Percentiles rank a stretch among this genome's conserved stretches.
Evolutionary conservation across 495 filamentous ascomycete genomes (phyloP).

Genomic region (Aspergillus kassunensis): DNA sequence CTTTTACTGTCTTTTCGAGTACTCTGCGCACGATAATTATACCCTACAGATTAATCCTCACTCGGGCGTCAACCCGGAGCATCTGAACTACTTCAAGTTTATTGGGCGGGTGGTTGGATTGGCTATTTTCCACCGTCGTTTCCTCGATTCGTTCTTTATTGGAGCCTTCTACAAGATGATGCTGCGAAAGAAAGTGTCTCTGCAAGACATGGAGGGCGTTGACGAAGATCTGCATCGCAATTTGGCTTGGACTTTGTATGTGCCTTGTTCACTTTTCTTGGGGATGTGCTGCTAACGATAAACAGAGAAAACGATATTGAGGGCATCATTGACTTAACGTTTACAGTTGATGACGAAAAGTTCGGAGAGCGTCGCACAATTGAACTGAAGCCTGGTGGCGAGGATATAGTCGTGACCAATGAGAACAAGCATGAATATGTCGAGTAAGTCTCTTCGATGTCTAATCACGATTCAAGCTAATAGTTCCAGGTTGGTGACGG

Average conservation of each 20-base stretch:
- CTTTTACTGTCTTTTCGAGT: constrained; percentile 99
- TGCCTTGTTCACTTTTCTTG: constrained; percentile 8
- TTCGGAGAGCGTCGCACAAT: constrained; percentile 91
- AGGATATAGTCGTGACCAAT: constrained; percentile 92
- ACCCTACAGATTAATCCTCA: constrained; percentile 99
- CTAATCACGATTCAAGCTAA: background rate
- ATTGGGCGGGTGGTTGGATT: constrained; percentile 97
- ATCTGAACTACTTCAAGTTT: constrained; percentile 99
- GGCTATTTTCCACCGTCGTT: constrained; percentile 96
- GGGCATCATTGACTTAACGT: constrained; percentile 86
- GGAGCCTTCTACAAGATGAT: constrained; percentile 99
- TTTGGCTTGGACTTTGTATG: constrained; percentile 86
- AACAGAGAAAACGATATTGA: constrained; percentile 87
- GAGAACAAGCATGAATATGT: constrained; percentile 95
- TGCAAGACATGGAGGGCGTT: constrained; percentile 98
- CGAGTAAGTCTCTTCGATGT: constrained; percentile 55
- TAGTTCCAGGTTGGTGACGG: constrained; percentile 70
- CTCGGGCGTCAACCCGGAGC: constrained; percentile 98
- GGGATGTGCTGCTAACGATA: background rate
- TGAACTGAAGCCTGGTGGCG: constrained; percentile 85
- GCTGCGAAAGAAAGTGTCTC: constrained; percentile 81
- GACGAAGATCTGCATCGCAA: constrained; percentile 96
- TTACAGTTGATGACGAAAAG: constrained; percentile 93
- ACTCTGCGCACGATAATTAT: constrained; percentile 99
- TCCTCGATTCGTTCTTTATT: constrained; percentile 99